Percentiles rank a stretch among this genome's conserved stretches.
Evolutionary conservation across 1,284 basidiomycete species (phyloP).

Genomic region (Ganoderma resinaceum): DNA sequence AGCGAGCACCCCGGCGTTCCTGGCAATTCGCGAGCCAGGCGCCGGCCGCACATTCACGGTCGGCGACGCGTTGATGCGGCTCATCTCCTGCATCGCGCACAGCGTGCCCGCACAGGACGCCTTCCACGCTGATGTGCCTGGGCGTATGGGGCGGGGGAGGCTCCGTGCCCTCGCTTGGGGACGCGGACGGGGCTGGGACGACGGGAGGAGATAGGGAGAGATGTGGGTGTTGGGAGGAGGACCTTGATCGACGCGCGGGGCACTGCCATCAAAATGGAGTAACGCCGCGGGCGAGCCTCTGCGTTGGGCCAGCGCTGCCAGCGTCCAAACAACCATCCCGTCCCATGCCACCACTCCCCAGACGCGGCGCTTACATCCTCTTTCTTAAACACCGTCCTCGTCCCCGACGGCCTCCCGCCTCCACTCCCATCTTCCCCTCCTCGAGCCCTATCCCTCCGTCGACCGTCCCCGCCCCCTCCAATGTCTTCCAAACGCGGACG

Average conservation of each 20-base stretch:
- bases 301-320: conserved; percentile 14
- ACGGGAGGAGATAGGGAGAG: no score
- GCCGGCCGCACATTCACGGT: conserved; percentile 2
- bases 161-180: not conserved
- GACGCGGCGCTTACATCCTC: conserved; percentile 32
- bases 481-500: conserved; percentile 90
- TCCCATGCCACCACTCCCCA: conserved; percentile 5
- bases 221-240: conserved; percentile 4
- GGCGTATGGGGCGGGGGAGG: not conserved
- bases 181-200: not conserved
- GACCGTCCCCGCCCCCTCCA: conserved; percentile 30
- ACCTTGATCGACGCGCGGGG: conserved; percentile 31
- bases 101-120: not conserved
- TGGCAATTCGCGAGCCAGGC: not conserved
- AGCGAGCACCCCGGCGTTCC: not conserved
- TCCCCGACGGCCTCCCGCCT: conserved; percentile 34
- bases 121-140: not conserved
- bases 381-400: conserved; percentile 36
- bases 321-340: conserved; percentile 25
- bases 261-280: conserved; percentile 29
- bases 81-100: not conserved
- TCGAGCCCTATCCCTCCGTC: conserved; percentile 24
- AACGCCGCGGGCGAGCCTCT: conserved; percentile 22
- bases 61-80: conserved; percentile 4
- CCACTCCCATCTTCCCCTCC: conserved; percentile 30